Evolutionary conservation across 208 protist genomes (phyloP), one percentile per base, ranked within the genome.

Genomic region (Leishmania braziliensis): DNA sequence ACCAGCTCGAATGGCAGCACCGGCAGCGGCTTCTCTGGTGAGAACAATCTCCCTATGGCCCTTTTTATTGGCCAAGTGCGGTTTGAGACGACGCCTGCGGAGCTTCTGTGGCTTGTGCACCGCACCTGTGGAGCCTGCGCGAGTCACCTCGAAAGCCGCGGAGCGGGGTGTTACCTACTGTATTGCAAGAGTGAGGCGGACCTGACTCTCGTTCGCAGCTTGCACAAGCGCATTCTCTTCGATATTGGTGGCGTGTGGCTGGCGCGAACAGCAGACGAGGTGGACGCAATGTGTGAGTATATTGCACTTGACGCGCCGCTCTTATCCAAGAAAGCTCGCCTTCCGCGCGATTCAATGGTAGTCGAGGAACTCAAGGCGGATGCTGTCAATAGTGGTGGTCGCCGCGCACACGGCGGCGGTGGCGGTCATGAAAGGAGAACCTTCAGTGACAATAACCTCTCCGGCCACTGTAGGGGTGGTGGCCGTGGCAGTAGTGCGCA

Each of bases 61-160:
- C 86, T 97, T 54, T 97, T 97, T 71, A 90, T 97, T 80, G 94
- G 92, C 3, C 94, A 97, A 84, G 89, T 97, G 36, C 91, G 91
- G 74, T 96, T 96, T 76, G 92, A 97, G 78, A 95, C 90, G 46
- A 94, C 92, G 18, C 80, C 89, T 5, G 89, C 90, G 14, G 90
- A 96, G 84, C 83, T 97, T 33, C 80, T 90, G 39, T 96, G 92
- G 92, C 81, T 97, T n/a, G 83, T 97, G 16, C 90, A 92, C 60
- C 91, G 91, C 36, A 91, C 86, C 51, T 92, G 79, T 51, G 90
- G 92, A 3, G 92, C 91, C n/a, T 85, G 81, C 58, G 83, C 88
- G 50, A 85, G 83, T 33, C 88, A 90, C 71, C 79, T 95, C 65
- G 92, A 97, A 80, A 88, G 88, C 62, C 89, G 94, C 51, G 91